These are phyloP conservation scores for Solanum rostratum DNA, from an alignment of 257 asterid species.

Conservation along the genomic window DNA sequence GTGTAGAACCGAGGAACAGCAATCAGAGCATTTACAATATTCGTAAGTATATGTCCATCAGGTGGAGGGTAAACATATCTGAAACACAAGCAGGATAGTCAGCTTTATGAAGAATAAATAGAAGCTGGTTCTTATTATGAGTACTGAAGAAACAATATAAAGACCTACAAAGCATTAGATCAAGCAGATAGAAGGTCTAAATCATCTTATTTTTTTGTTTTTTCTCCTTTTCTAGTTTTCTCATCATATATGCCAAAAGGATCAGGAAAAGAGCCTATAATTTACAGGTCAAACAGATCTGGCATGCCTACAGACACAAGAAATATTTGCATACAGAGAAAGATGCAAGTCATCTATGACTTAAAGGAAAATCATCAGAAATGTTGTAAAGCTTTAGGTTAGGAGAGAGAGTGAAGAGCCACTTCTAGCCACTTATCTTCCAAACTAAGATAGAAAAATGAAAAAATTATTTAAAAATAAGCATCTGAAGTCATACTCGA, in stretches of 20 bases:
- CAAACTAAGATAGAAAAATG: neutral
- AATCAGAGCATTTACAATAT: slow-evolving; percentile 89
- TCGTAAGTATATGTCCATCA: slow-evolving; percentile 82
- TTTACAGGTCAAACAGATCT: neutral
- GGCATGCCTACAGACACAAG: neutral
- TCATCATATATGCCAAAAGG: neutral
- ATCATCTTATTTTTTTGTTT: neutral
- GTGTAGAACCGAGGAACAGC: slow-evolving; percentile 97
- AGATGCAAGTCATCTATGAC: neutral
- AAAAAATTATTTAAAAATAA: neutral
- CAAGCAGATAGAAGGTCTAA: neutral
- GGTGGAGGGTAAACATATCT: slow-evolving; percentile 95
- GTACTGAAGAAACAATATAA: neutral
- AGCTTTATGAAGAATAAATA: neutral
- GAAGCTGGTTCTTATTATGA: neutral
- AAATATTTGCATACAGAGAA: neutral
- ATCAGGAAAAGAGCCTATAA: neutral
- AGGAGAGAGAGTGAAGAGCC: neutral
- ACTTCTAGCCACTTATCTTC: neutral
- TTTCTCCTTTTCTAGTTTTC: neutral
- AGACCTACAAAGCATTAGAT: neutral
- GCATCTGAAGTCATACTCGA: slow-evolving; percentile 53
- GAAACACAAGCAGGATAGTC: slow-evolving; percentile 14
- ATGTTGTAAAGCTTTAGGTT: neutral
- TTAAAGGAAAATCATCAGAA: neutral